Conservation (phyloP, 306 rosid genomes). For the Trifolium repens region DNA sequence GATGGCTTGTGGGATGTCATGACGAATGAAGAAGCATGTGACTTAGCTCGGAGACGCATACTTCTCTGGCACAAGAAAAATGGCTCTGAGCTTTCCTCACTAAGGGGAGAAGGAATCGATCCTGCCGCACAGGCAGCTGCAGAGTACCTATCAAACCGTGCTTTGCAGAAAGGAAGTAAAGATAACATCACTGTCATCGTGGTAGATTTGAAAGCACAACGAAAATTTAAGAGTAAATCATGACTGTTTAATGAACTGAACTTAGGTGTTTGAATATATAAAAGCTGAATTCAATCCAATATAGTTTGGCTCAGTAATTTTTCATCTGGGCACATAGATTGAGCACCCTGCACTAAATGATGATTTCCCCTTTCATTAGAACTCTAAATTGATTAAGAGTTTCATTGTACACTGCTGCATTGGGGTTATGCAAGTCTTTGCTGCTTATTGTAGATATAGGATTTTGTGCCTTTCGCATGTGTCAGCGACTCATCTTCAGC, state of each 20-base stretch:
- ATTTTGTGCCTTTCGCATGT: conserved; percentile 32
- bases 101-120: conserved; percentile 71
- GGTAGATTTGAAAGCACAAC: conserved; percentile 85
- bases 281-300: conserved; percentile 41
- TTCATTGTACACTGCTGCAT: conserved; percentile 42
- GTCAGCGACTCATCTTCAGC: conserved; percentile 39
- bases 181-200: conserved; percentile 89
- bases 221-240: conserved; percentile 81
- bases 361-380: conserved; percentile 49
- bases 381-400: conserved; percentile 46
- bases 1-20: conserved; percentile 91
- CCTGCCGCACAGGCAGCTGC: conserved; percentile 98
- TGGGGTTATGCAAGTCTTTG: conserved; percentile 64
- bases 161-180: conserved; percentile 53
- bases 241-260: conserved; percentile 39
- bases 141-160: conserved; percentile 76
- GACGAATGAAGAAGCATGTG: conserved; percentile 86
- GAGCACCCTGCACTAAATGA: conserved; percentile 43
- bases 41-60: conserved; percentile 77
- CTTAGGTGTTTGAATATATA: conserved; percentile 25
- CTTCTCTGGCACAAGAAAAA: conserved; percentile 92
- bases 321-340: conserved; percentile 59
- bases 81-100: conserved; percentile 51
- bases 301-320: conserved; percentile 68
- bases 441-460: conserved; percentile 47